Conservation (phyloP, 441 rosid genomes). For the Gossypium schwendimanii region DNA sequence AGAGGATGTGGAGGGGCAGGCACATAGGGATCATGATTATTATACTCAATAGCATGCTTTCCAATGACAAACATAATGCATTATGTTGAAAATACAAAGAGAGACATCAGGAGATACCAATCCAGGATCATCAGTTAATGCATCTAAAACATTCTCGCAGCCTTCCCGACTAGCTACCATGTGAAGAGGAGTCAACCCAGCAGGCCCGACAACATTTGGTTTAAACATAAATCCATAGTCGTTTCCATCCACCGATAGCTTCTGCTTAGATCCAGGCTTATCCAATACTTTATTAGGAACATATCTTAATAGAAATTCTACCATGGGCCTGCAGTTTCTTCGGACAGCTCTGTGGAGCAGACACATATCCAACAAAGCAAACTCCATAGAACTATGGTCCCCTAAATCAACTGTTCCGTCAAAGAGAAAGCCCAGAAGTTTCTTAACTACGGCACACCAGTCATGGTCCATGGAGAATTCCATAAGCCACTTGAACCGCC, state of each 20-base stretch:
- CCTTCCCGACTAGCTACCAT: conserved; percentile 41
- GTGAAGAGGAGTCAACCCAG: conserved; percentile 61
- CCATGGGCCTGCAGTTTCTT: conserved; percentile 40
- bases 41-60: neutral
- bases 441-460: conserved; percentile 52
- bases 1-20: neutral
- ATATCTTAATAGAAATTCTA: conserved; percentile 37
- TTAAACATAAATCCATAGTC: conserved; percentile 21
- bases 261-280: conserved; percentile 19
- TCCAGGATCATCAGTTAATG: conserved; percentile 53
- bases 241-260: conserved; percentile 1
- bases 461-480: conserved; percentile 50
- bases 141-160: conserved; percentile 48
- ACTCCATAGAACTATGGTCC: conserved; percentile 26
- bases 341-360: conserved; percentile 53
- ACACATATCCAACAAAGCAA: conserved; percentile 35
- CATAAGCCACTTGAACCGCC: conserved; percentile 43
- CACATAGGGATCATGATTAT: neutral
- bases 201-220: conserved; percentile 41
- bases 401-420: conserved; percentile 32
- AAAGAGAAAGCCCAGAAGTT: conserved; percentile 35
- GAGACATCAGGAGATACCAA: conserved; percentile 25
- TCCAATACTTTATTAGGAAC: conserved; percentile 18
- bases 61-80: neutral
- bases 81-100: neutral